A percentile compares a stretch with the other conserved stretches of the same genome.
These are phyloP conservation scores for Sarocladium kiliense DNA, from an alignment of 2,329 filamentous ascomycete species.

Conservation along the genomic window DNA sequence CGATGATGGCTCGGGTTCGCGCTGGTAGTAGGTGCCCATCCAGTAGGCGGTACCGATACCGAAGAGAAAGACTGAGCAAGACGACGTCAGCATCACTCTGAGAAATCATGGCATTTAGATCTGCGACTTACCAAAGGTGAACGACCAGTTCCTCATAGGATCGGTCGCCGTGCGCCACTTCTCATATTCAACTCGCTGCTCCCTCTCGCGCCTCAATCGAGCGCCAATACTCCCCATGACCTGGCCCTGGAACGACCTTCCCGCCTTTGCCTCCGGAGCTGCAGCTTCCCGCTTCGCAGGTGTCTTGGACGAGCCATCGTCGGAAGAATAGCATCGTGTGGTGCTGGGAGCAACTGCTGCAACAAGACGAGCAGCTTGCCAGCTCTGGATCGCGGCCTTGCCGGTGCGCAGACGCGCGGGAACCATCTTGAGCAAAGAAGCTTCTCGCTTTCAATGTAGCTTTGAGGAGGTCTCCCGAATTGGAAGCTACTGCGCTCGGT, in stretches of 20 bases:
- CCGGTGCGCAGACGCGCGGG: slow-evolving; percentile 15
- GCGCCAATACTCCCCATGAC: slow-evolving; percentile 53
- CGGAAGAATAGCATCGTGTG: slow-evolving; percentile 27
- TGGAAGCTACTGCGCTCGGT: not conserved
- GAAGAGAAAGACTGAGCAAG: slow-evolving; percentile 42
- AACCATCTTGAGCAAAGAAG: not conserved
- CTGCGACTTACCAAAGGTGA: slow-evolving; percentile 46
- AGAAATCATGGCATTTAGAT: not conserved
- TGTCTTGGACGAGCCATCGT: slow-evolving; percentile 26
- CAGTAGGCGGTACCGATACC: slow-evolving; percentile 51
- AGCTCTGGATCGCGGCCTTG: slow-evolving; percentile 12
- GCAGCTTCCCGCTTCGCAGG: slow-evolving; percentile 13
- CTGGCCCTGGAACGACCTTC: slow-evolving; percentile 50
- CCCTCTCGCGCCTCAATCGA: slow-evolving; percentile 48
- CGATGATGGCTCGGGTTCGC: slow-evolving; percentile 45
- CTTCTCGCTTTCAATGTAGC: not conserved
- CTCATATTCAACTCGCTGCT: slow-evolving; percentile 47
- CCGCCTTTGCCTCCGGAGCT: slow-evolving; percentile 26
- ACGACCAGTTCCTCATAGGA: slow-evolving; percentile 42
- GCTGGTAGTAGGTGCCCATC: slow-evolving; percentile 51
- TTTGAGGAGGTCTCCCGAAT: not conserved
- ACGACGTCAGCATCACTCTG: not conserved
- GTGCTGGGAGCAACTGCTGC: slow-evolving; percentile 10
- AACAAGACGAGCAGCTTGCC: slow-evolving; percentile 8
- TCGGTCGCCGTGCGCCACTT: slow-evolving; percentile 34